phyloP scores from a whole-genome alignment of 768 basidiomycete genomes.

The Boletus patriciae region DNA sequence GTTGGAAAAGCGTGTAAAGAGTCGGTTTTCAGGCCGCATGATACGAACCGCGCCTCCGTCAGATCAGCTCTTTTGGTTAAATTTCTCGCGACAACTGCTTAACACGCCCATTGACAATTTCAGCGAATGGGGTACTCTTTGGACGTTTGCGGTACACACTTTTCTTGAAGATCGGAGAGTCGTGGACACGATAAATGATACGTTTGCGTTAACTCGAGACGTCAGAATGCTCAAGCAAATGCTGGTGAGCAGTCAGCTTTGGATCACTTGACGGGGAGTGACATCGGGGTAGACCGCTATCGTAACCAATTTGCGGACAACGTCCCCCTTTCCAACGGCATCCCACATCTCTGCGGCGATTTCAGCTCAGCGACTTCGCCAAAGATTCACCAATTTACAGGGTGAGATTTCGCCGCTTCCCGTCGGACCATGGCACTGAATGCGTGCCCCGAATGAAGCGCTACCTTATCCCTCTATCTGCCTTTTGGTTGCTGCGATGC shows the following conservation, averaged over 20 bases:
- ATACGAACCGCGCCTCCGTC: constrained; percentile 69
- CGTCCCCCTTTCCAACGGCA: constrained; percentile 54
- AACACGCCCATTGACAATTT: constrained; percentile 25
- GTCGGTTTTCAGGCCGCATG: constrained; percentile 92
- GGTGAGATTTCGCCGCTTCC: constrained; percentile 40
- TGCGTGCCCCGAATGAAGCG: constrained; percentile 40
- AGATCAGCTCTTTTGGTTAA: constrained; percentile 49
- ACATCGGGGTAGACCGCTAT: constrained; percentile 41
- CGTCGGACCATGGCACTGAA: not conserved
- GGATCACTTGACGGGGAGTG: constrained; percentile 1
- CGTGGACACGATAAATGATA: constrained; percentile 50
- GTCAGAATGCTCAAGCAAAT: constrained; percentile 56
- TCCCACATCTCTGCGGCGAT: constrained; percentile 44
- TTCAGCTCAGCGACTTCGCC: constrained; percentile 56
- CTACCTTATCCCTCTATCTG: constrained; percentile 79
- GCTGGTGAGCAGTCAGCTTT: constrained; percentile 48
- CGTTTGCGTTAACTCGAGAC: constrained; percentile 62
- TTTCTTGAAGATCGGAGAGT: constrained; percentile 55
- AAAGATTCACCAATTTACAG: constrained; percentile 50
- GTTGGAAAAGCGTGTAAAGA: constrained; percentile 96
- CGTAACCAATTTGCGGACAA: constrained; percentile 47
- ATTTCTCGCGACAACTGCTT: constrained; percentile 49
- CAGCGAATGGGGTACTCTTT: constrained; percentile 58
- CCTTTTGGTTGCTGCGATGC: constrained; percentile 81
- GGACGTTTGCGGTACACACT: constrained; percentile 56